Evolutionary conservation across 2,329 filamentous ascomycete species (phyloP).

Genomic region (Diaporthe sp.): DNA sequence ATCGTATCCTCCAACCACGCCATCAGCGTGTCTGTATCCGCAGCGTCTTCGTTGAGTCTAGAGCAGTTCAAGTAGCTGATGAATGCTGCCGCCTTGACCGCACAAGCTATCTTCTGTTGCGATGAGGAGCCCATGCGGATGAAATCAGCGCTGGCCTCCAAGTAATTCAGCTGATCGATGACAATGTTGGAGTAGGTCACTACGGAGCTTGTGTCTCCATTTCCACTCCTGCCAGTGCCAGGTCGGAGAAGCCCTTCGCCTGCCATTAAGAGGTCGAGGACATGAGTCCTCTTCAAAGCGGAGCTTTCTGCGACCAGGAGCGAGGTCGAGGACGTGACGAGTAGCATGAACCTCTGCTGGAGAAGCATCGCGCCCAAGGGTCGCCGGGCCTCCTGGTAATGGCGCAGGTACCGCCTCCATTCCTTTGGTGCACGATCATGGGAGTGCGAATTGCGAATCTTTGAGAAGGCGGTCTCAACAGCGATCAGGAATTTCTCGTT

Average conservation of each 20-base stretch:
- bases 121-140: conserved; percentile 85
- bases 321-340: conserved; percentile 83
- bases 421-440: conserved; percentile 76
- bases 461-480: conserved; percentile 90
- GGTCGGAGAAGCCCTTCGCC: conserved; percentile 60
- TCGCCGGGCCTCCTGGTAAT: conserved; percentile 82
- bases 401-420: conserved; percentile 87
- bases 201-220: conserved; percentile 66
- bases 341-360: conserved; percentile 87
- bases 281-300: conserved; percentile 68
- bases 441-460: conserved; percentile 82
- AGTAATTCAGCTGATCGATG: conserved; percentile 82
- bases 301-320: conserved; percentile 74
- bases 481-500: conserved; percentile 87
- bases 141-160: conserved; percentile 93
- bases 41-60: conserved; percentile 82
- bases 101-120: conserved; percentile 87
- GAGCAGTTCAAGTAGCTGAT: conserved; percentile 88
- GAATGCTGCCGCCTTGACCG: conserved; percentile 85
- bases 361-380: conserved; percentile 92
- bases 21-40: conserved; percentile 82
- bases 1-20: conserved; percentile 88
- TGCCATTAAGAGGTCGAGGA: conserved; percentile 79
- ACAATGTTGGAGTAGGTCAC: conserved; percentile 78
- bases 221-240: conserved; percentile 52